phyloP scores from a whole-genome alignment of 768 basidiomycete species.

The Pilatotrama ljubarskyi region DNA sequence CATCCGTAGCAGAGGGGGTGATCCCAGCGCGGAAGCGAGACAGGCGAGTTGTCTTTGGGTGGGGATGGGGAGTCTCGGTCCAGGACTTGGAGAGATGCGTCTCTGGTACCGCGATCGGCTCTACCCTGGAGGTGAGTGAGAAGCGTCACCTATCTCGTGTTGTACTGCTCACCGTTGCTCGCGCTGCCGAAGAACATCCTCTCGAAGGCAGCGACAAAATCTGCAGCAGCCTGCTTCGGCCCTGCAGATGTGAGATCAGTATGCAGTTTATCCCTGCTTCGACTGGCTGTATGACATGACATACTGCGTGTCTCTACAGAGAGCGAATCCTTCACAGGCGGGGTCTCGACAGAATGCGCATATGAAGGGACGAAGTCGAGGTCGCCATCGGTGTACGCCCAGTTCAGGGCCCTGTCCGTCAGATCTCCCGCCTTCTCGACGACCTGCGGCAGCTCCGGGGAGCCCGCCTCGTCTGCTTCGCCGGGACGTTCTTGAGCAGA shows the following conservation, averaged over 20 bases:
- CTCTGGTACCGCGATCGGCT: background rate
- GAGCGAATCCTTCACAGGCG: constrained; percentile 8
- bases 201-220: background rate
- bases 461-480: background rate
- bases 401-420: constrained; percentile 11
- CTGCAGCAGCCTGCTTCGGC: background rate
- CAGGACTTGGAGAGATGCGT: background rate
- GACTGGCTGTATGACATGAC: too few relatives aligned
- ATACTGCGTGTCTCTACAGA: background rate
- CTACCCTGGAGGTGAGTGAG: background rate
- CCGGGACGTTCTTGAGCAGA: background rate
- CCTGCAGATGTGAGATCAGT: background rate
- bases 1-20: constrained; percentile 16
- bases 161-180: background rate
- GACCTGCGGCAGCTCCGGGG: background rate
- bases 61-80: constrained; percentile 26
- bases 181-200: background rate
- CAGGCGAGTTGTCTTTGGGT: constrained; percentile 33
- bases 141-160: too few relatives aligned
- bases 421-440: constrained; percentile 7
- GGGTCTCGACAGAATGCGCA: constrained; percentile 14
- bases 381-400: constrained; percentile 17
- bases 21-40: constrained; percentile 35
- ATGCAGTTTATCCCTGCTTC: too few relatives aligned
- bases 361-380: constrained; percentile 24